These are phyloP conservation scores for Entomophthora muscae DNA, from an alignment of 371 early-diverging fungal genomes.

Conservation along the genomic window DNA sequence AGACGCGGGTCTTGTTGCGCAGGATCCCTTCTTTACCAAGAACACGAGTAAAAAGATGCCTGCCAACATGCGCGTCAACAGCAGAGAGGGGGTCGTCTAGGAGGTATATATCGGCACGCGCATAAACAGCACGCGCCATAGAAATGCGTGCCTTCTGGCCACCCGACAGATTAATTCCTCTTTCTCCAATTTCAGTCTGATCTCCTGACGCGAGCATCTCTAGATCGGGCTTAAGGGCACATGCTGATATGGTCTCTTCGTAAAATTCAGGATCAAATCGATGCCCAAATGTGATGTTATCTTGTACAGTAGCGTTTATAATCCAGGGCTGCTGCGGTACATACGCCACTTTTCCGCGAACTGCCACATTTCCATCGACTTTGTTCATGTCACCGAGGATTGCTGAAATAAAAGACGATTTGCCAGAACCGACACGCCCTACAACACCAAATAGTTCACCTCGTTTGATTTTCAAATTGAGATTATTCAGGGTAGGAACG, in stretches of 20 bases:
- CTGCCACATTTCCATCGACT: slow-evolving; percentile 34
- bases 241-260: slow-evolving; percentile 21
- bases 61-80: slow-evolving; percentile 86
- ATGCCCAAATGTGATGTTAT: slow-evolving; percentile 85
- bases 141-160: slow-evolving; percentile 64
- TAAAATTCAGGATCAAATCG: slow-evolving; percentile 59
- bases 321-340: slow-evolving; percentile 88
- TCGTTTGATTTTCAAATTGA: slow-evolving; percentile 40
- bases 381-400: slow-evolving; percentile 78
- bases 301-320: slow-evolving; percentile 73
- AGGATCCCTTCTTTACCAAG: slow-evolving; percentile 67
- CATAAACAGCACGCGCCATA: slow-evolving; percentile 58
- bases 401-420: slow-evolving; percentile 63
- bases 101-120: slow-evolving; percentile 61
- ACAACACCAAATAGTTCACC: slow-evolving; percentile 58
- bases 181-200: slow-evolving; percentile 85
- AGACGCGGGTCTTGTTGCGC: slow-evolving; percentile 56
- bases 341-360: slow-evolving; percentile 74
- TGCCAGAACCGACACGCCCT: slow-evolving; percentile 79
- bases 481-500: slow-evolving; percentile 30
- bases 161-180: slow-evolving; percentile 77
- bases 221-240: slow-evolving; percentile 57
- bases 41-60: slow-evolving; percentile 59
- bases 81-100: slow-evolving; percentile 32
- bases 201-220: slow-evolving; percentile 67